Conservation (phyloP, 2,329 filamentous ascomycete genomes). For the Neofusicoccum parvum region DNA sequence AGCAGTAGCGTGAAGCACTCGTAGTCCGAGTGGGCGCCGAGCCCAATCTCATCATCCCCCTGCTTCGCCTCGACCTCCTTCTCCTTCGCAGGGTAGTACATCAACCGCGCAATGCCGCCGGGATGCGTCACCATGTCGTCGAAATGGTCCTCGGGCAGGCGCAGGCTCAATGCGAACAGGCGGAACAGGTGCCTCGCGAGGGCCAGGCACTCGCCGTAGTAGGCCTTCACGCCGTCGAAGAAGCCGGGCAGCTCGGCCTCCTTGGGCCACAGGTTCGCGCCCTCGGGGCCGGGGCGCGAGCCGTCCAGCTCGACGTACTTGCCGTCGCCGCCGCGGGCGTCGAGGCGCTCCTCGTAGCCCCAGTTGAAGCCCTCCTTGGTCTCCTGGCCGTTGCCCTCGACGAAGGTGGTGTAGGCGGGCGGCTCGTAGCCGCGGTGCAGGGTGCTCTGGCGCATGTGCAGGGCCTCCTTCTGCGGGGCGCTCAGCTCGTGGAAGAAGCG, state of each 20-base stretch:
- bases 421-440: conserved; percentile 47
- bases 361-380: conserved; percentile 48
- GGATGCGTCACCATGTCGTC: conserved; percentile 45
- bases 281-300: conserved; percentile 21
- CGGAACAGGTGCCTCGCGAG: conserved; percentile 45
- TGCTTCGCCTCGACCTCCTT: conserved; percentile 11
- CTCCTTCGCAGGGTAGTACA: conserved; percentile 42
- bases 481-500: conserved; percentile 40
- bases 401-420: conserved; percentile 42
- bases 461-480: conserved; percentile 37
- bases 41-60: conserved; percentile 17
- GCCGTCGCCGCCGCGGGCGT: conserved; percentile 45
- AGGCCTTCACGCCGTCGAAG: conserved; percentile 38
- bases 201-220: conserved; percentile 42
- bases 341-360: conserved; percentile 44
- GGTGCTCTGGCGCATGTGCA: conserved; percentile 44
- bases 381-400: conserved; percentile 40
- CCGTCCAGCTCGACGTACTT: conserved; percentile 46
- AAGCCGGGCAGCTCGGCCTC: conserved; percentile 45
- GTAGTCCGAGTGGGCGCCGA: conserved; percentile 22
- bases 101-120: conserved; percentile 43
- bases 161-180: conserved; percentile 44
- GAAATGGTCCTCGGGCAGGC: conserved; percentile 42
- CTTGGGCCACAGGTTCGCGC: conserved; percentile 44
- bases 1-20: conserved; percentile 35